Evolutionary conservation across 768 basidiomycete genomes (phyloP), one percentile per base, ranked within the genome.

Genomic region (Mycena rebaudengoi): DNA sequence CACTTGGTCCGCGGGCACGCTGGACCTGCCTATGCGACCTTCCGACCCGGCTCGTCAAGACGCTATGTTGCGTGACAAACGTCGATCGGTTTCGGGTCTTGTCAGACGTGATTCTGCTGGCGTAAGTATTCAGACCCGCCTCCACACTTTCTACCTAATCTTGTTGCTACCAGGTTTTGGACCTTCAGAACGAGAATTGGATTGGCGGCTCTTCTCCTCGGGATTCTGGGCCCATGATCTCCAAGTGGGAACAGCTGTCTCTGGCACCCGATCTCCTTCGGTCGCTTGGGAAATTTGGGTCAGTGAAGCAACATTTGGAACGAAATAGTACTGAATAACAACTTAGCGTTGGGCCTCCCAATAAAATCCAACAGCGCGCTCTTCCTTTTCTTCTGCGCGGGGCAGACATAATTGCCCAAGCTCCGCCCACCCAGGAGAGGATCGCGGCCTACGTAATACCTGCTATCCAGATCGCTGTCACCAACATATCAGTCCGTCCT

Each of bases 331-430:
- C 32, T 62, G 29, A 39, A 53, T 39, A 54, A 49, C 63, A 25
- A 40, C 59, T 25, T 71, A 96, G 96, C 40, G 91, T 99, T 65
- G 96, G 97, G 1, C 98, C 98, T 2, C 98, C 98, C 7, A 98
- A 98, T 78, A 99, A 99, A 82, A 98, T 99, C 68, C 98, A 99
- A 78, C 95, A 97, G 73, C 88, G 97, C 48, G 96, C 98, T 44
- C 82, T 99, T 50, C 98, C 98, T 7, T 98, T 98, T 80, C 87
- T 99, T 62, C 84, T 99, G 32, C 88, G 91, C 52, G 96, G 95
- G 8, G 88, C 95, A 35, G 98, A 99, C 71, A 98, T 99, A 72
- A 99, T 99, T 71, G 96, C 97, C 10, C 98, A 99, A 78, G 98
- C 97, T 11, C 98, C 98, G 46, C 96, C 98, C 1, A 99, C 98